Evolutionary conservation across 1,139 yeast genomes (phyloP).

Genomic region (Yamadazyma oceani): DNA sequence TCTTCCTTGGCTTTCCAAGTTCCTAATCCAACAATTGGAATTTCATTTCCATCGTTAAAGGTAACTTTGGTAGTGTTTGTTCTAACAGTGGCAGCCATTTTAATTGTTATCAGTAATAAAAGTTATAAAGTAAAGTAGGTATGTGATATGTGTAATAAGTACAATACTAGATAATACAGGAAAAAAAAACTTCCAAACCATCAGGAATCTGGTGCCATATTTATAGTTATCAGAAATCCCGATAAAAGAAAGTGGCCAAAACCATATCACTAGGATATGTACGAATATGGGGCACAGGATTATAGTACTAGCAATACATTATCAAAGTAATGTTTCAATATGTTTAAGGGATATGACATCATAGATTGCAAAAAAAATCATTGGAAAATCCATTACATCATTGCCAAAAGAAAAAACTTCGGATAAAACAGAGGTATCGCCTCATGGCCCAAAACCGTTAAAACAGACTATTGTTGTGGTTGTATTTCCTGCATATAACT

Average conservation of each 20-base stretch:
- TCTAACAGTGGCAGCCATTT: conserved; percentile 6
- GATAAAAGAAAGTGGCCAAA: not conserved
- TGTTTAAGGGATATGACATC: conserved; percentile 3
- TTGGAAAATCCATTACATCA: conserved; percentile 1
- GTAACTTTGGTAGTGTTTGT: conserved; percentile 22
- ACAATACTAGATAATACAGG: not conserved
- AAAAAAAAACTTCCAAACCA: not conserved
- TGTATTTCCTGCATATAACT: too few species aligned
- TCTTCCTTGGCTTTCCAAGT: conserved; percentile 65
- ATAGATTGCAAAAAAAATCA: not conserved
- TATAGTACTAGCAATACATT: not conserved
- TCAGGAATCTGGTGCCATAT: not conserved
- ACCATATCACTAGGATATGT: too few species aligned
- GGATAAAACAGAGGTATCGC: conserved; percentile 2
- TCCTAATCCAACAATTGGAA: conserved; percentile 70
- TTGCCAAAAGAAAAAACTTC: not conserved
- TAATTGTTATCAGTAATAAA: not conserved
- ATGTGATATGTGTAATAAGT: not conserved
- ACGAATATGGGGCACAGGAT: too few species aligned
- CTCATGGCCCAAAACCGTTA: not conserved
- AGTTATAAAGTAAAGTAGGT: not conserved
- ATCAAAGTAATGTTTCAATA: too few species aligned
- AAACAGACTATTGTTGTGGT: too few species aligned
- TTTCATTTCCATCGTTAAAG: conserved; percentile 57
- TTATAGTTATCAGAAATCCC: not conserved